phyloP scores from a whole-genome alignment of 1,139 yeast genomes.

The Taiozyma sp. region DNA sequence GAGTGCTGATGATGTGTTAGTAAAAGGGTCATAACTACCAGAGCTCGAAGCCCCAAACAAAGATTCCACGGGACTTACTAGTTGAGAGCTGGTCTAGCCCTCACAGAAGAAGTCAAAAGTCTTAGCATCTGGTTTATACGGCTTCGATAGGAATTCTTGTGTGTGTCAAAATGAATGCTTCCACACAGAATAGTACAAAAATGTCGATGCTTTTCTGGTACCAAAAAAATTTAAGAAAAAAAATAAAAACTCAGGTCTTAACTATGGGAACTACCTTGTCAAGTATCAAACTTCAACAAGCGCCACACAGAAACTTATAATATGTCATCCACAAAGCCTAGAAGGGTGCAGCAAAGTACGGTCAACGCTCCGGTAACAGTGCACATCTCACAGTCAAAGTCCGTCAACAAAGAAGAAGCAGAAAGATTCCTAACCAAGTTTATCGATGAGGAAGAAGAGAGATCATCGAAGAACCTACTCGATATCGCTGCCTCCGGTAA shows the following conservation, averaged over 20 bases:
- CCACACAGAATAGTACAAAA: background rate
- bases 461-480: constrained; percentile 11
- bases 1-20: constrained; percentile 5
- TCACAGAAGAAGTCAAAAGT: background rate
- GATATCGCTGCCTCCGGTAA: constrained; percentile 4
- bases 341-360: constrained; percentile 37
- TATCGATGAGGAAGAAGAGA: constrained; percentile 31
- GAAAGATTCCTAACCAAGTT: constrained; percentile 42
- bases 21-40: background rate
- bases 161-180: background rate
- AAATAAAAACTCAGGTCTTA: background rate
- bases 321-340: constrained; percentile 9
- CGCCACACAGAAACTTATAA: background rate
- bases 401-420: constrained; percentile 36
- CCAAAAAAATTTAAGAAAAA: background rate
- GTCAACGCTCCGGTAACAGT: constrained; percentile 48
- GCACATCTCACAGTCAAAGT: constrained; percentile 27
- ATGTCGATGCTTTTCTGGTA: background rate
- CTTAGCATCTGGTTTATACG: background rate
- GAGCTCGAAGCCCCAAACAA: too few relatives aligned
- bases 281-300: background rate
- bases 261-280: background rate
- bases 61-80: background rate
- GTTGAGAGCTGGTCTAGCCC: background rate
- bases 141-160: background rate